Conservation (phyloP, 1,139 yeast species). For the Candida anutae region DNA sequence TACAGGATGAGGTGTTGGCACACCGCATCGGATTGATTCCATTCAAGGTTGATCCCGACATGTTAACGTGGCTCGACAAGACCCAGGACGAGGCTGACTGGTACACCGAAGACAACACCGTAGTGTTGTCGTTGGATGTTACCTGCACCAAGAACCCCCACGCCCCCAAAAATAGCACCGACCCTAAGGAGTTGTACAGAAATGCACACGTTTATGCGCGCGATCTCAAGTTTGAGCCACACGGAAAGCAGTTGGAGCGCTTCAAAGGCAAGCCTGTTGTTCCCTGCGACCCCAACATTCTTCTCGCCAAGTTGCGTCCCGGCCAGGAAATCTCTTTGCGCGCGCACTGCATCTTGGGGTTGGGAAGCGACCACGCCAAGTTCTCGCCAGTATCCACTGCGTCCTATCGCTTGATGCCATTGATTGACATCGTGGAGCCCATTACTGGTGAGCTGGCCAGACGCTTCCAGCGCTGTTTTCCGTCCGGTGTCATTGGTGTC, state of each 20-base stretch:
- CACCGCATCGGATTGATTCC: conserved; percentile 93
- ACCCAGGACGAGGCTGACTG: conserved; percentile 57
- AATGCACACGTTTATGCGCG: conserved; percentile 83
- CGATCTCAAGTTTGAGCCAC: conserved; percentile 85
- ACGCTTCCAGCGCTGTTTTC: conserved; percentile 83
- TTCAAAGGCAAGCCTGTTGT: conserved; percentile 65
- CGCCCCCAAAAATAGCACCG: conserved; percentile 71
- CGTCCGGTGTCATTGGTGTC: conserved; percentile 84
- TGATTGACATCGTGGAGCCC: conserved; percentile 67
- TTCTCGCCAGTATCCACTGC: conserved; percentile 97
- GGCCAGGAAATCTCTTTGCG: conserved; percentile 91
- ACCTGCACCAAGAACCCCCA: conserved; percentile 80
- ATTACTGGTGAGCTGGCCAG: conserved; percentile 71
- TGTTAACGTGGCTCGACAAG: conserved; percentile 67
- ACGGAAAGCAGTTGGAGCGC: conserved; percentile 71
- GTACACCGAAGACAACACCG: conserved; percentile 80
- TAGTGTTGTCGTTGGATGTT: conserved; percentile 75
- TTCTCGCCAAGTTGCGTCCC: conserved; percentile 88
- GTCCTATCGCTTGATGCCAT: conserved; percentile 92
- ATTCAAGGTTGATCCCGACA: conserved; percentile 86
- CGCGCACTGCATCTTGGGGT: conserved; percentile 86
- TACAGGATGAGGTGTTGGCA: conserved; percentile 94
- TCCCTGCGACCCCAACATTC: conserved; percentile 79
- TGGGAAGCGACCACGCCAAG: conserved; percentile 94
- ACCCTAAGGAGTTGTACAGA: conserved; percentile 75